Percentiles rank a stretch among this genome's conserved stretches.
Conservation (phyloP, 371 early-diverging fungal genomes). For the Apophysomyces trapeziformis region DNA sequence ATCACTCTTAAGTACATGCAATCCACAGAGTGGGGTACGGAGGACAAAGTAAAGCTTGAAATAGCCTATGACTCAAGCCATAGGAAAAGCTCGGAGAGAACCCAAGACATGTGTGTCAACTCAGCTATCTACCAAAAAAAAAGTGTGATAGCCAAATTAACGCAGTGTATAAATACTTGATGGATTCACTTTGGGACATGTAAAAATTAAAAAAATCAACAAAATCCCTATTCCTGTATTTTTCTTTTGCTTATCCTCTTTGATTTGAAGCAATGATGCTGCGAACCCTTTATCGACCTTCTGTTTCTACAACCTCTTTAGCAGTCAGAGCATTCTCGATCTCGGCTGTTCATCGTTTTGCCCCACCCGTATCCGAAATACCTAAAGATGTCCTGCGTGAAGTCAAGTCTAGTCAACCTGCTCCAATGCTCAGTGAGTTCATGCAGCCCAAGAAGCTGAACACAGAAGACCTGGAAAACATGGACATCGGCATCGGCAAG, state of each 20-base stretch:
- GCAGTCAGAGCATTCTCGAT: background rate
- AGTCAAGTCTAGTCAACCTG: conserved; percentile 52
- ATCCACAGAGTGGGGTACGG: background rate
- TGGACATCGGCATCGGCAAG: conserved; percentile 65
- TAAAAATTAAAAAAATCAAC: no score
- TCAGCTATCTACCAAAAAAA: no score
- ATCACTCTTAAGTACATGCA: background rate
- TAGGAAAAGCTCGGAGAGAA: background rate
- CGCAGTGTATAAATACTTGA: background rate
- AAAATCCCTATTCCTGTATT: background rate
- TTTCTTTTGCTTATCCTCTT: background rate
- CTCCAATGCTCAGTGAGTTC: conserved; percentile 77
- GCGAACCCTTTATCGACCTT: background rate
- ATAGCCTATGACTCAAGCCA: conserved; percentile 3
- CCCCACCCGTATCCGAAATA: conserved; percentile 17
- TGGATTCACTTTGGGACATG: background rate
- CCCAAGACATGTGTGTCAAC: no score
- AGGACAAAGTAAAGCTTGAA: background rate
- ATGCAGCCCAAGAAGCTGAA: conserved; percentile 51
- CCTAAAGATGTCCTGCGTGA: conserved; percentile 46
- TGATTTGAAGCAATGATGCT: background rate
- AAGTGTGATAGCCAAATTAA: background rate
- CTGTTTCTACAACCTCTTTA: background rate
- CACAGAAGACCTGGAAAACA: conserved; percentile 62
- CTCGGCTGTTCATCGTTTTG: background rate